A percentile compares a stretch with the other conserved stretches of the same genome.
phyloP scores from a whole-genome alignment of 2,329 filamentous ascomycete species.

The Xylariomycetidae sp. region DNA sequence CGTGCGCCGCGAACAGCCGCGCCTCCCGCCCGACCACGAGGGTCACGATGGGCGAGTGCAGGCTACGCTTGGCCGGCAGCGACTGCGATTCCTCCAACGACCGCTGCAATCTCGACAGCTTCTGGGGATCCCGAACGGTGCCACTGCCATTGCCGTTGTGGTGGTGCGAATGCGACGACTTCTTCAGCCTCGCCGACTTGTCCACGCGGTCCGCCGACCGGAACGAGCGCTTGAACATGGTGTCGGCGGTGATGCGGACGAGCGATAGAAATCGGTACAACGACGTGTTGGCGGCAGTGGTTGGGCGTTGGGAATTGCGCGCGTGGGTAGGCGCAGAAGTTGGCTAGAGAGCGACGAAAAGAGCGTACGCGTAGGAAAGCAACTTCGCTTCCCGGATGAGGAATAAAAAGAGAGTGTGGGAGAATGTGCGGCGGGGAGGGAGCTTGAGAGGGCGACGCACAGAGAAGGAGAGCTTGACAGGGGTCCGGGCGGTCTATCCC shows the following conservation, averaged over 20 bases:
- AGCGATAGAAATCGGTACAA: constrained; percentile 26
- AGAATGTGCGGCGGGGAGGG: constrained; percentile 24
- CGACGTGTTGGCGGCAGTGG: constrained; percentile 13
- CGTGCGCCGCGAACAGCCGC: constrained; percentile 89
- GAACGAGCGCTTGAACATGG: constrained; percentile 93
- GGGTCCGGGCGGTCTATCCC: constrained; percentile 43
- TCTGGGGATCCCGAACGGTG: constrained; percentile 63
- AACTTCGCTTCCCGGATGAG: constrained; percentile 14
- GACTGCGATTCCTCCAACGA: constrained; percentile 51
- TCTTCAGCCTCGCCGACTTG: constrained; percentile 81
- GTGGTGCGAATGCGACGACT: constrained; percentile 33
- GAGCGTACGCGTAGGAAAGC: constrained; percentile 38
- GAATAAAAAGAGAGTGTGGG: constrained; percentile 25
- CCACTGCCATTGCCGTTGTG: constrained; percentile 9
- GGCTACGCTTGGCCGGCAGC: constrained; percentile 30
- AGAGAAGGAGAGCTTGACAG: constrained; percentile 39
- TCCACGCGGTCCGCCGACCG: constrained; percentile 77
- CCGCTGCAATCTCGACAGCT: constrained; percentile 79
- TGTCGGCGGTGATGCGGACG: constrained; percentile 29
- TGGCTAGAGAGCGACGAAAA: constrained; percentile 46
- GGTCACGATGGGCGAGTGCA: constrained; percentile 71
- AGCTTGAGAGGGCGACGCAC: constrained; percentile 32
- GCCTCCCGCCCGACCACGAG: constrained; percentile 78
- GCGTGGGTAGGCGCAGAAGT: background rate
- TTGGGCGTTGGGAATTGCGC: background rate